Evolutionary conservation across 108 stramenopile genomes (phyloP).

Genomic region (Asterionellopsis glacialis): DNA sequence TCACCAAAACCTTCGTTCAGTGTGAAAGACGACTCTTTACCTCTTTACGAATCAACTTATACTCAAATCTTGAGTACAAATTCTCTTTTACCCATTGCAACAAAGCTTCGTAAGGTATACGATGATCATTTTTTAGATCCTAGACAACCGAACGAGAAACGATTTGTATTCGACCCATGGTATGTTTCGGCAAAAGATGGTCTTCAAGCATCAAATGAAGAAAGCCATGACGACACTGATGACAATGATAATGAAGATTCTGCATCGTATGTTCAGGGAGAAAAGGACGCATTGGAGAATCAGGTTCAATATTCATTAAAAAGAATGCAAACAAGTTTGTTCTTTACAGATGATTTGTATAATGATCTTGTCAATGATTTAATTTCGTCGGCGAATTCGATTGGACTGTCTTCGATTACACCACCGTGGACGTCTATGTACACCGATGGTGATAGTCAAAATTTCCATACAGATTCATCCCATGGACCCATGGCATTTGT

Average conservation of each 20-base stretch:
- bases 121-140: constrained; percentile 33
- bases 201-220: background rate
- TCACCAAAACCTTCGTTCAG: no score
- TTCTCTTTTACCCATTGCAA: constrained; percentile 3
- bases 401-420: constrained; percentile 30
- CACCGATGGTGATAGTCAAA: constrained; percentile 30
- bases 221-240: background rate
- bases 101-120: constrained; percentile 12
- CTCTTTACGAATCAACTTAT: constrained; percentile 18
- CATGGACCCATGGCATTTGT: constrained; percentile 38
- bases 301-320: constrained; percentile 35
- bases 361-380: constrained; percentile 19
- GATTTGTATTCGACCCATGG: constrained; percentile 41
- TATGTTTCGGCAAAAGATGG: constrained; percentile 13
- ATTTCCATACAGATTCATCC: constrained; percentile 32
- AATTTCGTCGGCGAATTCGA: constrained; percentile 18
- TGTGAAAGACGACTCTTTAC: no score
- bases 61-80: constrained; percentile 14
- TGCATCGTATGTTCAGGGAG: constrained; percentile 5
- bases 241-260: background rate
- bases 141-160: constrained; percentile 21
- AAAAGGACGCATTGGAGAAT: constrained; percentile 6
- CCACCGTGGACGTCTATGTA: constrained; percentile 45
- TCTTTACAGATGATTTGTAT: constrained; percentile 18
- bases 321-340: constrained; percentile 10